Evolutionary conservation across 1,139 yeast species (phyloP).

Genomic region (Kluyveromyces marxianus): DNA sequence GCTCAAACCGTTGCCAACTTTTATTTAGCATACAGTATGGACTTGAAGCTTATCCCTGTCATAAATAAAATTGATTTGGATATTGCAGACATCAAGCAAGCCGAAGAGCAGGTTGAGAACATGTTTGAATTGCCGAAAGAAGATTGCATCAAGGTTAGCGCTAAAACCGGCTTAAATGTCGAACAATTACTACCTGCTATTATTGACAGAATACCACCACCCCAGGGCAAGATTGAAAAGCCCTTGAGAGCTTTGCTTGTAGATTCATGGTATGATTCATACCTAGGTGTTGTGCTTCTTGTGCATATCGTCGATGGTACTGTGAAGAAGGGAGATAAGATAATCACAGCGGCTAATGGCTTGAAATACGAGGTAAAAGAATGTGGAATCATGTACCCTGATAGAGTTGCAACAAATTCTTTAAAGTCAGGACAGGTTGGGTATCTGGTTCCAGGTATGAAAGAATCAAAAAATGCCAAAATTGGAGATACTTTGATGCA

Average conservation of each 20-base stretch:
- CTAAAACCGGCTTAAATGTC: conserved; percentile 82
- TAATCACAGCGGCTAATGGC: conserved; percentile 71
- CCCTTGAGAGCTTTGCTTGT: conserved; percentile 78
- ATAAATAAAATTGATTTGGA: conserved; percentile 89
- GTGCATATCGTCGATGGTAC: conserved; percentile 81
- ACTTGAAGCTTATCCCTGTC: conserved; percentile 75
- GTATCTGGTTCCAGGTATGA: conserved; percentile 89
- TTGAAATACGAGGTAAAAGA: conserved; percentile 81
- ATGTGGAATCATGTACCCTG: conserved; percentile 94
- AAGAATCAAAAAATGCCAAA: conserved; percentile 74
- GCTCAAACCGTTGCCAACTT: conserved; percentile 98
- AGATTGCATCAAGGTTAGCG: conserved; percentile 81
- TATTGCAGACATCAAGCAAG: conserved; percentile 68
- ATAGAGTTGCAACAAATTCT: conserved; percentile 52
- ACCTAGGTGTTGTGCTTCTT: conserved; percentile 85
- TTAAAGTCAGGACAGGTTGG: conserved; percentile 91
- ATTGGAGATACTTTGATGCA: conserved; percentile 88
- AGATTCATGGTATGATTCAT: conserved; percentile 95
- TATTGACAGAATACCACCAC: conserved; percentile 69
- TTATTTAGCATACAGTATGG: conserved; percentile 81
- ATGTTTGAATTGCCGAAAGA: conserved; percentile 73
- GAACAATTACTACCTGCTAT: conserved; percentile 71
- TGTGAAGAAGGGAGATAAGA: conserved; percentile 63
- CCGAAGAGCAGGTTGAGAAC: conserved; percentile 73
- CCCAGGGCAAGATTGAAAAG: conserved; percentile 43